These are phyloP conservation scores for Leptodermis oblonga DNA, from an alignment of 257 asterid genomes.

Conservation along the genomic window DNA sequence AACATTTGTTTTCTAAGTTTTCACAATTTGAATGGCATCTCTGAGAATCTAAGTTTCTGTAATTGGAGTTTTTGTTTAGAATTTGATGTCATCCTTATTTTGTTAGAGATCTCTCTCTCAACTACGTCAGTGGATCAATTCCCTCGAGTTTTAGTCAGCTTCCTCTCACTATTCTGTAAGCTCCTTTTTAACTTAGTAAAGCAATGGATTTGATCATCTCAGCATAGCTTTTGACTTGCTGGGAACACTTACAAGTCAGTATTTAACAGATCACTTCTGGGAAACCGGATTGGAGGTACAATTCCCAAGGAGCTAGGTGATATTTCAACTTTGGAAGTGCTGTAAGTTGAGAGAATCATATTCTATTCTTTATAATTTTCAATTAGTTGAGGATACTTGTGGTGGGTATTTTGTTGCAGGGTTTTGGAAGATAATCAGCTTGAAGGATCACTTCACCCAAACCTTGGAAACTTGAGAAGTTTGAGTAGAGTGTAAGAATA, in stretches of 20 bases:
- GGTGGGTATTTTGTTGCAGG: constrained; percentile 28
- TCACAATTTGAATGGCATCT: too few relatives aligned
- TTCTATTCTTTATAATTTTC: background rate
- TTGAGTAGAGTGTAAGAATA: constrained; percentile 66
- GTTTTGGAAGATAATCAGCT: constrained; percentile 75
- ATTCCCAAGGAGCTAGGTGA: constrained; percentile 75
- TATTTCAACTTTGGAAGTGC: constrained; percentile 50
- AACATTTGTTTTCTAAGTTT: too few relatives aligned
- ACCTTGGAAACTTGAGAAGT: constrained; percentile 59
- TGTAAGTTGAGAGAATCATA: constrained; percentile 49
- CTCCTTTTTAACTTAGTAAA: constrained; percentile 3
- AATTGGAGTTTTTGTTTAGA: too few relatives aligned
- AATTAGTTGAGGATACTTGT: background rate
- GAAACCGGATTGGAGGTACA: constrained; percentile 67
- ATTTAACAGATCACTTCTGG: constrained; percentile 54
- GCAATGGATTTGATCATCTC: background rate
- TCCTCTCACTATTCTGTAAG: constrained; percentile 55
- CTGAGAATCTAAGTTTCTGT: too few relatives aligned
- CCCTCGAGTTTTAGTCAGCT: constrained; percentile 50
- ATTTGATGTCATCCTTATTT: constrained; percentile 7
- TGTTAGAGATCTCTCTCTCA: constrained; percentile 68
- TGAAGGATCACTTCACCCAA: constrained; percentile 67
- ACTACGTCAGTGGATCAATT: constrained; percentile 70
- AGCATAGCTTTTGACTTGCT: background rate
- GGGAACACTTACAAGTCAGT: constrained; percentile 6